Evolutionary conservation across 2,329 filamentous ascomycete species (phyloP), one percentile per base, ranked within the genome.

Genomic region (Aureobasidium uvarum): DNA sequence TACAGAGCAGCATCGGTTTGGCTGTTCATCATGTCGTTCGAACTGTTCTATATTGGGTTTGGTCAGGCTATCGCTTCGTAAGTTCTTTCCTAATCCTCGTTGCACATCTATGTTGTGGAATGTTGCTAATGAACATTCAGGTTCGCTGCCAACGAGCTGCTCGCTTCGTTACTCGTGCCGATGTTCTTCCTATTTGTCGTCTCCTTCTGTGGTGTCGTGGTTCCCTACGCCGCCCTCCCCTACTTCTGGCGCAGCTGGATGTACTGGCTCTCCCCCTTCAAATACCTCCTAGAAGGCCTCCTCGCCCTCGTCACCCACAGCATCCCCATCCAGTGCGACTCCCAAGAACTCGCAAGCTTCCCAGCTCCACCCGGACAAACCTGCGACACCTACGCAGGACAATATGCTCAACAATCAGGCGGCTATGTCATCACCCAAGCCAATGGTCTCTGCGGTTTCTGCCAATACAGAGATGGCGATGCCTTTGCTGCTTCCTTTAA

Each of bases 161-260:
- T 79, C 89, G 10, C 88, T 86, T 0, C 80, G 82, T 1, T 91
- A 89, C 77, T 91, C 87, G 88, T 90, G 0, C 88, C 89, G 0
- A 73, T 89, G 4, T 84, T 85, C 67, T 90, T 89, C 77, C 89
- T 90, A 86, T 88, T 90, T 74, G 81, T 84, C 28, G 79, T 85
- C 10, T 85, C 83, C 0, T 92, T 93, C 78, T 92, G 89, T 70
- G 90, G 90, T 70, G 86, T 93, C 25, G 84, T 93, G 11, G 83
- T 88, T 2, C 86, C 89, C 0, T 92, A 90, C 38, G 11, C 14
- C 13, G 78, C 81, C 67, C 80, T 92, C 39, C 85, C 86, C 0
- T 84, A 84, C 33, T 90, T 92, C 78, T 94, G 88, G 87, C 80
- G 81, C 41, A 89, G 88, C 77, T 91, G 87, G 85, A 82, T 84